Evolutionary conservation across 169 alveolate species (phyloP), one percentile per base, ranked within the genome.

Genomic region (Cryptosporidium parvum): DNA sequence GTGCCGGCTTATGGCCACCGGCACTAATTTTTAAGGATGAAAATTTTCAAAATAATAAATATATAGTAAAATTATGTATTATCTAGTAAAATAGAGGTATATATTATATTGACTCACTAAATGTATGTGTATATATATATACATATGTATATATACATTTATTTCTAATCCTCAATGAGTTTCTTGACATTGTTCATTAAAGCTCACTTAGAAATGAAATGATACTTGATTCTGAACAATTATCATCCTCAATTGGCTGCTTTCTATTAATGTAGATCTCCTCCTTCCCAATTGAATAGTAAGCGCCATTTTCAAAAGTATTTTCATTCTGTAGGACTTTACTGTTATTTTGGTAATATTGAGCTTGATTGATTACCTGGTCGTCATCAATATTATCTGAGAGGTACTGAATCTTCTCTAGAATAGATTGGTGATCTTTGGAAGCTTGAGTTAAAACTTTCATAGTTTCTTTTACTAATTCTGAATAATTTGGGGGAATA

Each of bases 121-220:
- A 33, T 59, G 8, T 0, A 61, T 61, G 23, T 21, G 23, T 61
- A 29, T 42, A 42, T 42, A 42, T 42, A 5, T 4, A 31, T 31
- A 2, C 0, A 1, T 31, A 39, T 39, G 12, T 8, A 39, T 39
- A 39, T 39, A 39, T 8, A 39, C 10, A 0, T 6, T 1, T 42
- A 14, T 10, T 61, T 61, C 7, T 14, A 12, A 21, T 61, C 10
- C n/a, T 61, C 23, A 31, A 37, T 33, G 35, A 31, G 33, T 33
- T 5, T 3, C 16, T 67, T 67, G n/a, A n/a, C 16, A 67, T 18
- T 8, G 12, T 67, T 9, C 26, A 33, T 70, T 45, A 48, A 29
- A 45, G 65, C 84, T 80, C 89, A 80, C 89, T 80, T 42, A 80
- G 53, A 51, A 80, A 80, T 42, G 89, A 80, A 31, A 80, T 80